Evolutionary conservation across 2,329 filamentous ascomycete genomes (phyloP).

Genomic region (Aspergillus fischeri): DNA sequence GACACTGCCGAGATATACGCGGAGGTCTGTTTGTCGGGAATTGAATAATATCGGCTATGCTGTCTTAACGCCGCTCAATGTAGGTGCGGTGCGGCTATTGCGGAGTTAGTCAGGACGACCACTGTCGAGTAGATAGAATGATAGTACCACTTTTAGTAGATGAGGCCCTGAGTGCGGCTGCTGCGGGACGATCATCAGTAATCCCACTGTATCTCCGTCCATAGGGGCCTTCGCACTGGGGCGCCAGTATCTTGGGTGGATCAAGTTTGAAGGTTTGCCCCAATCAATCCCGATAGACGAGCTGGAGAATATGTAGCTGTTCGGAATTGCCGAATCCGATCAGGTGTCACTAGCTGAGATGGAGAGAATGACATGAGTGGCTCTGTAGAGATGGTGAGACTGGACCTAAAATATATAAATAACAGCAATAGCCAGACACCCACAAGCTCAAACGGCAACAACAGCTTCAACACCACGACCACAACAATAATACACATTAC

Average conservation of each 20-base stretch:
- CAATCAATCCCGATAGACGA: no score
- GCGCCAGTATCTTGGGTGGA: no score
- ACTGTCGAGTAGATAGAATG: no score
- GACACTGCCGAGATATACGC: neutral
- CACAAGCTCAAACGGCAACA: slow-evolving; percentile 1
- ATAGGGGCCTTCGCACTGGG: no score
- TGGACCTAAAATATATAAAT: slow-evolving; percentile 15
- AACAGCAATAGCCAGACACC: neutral
- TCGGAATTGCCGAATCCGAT: no score
- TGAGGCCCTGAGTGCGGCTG: slow-evolving; percentile 5
- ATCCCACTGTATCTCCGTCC: no score
- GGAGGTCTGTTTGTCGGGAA: neutral
- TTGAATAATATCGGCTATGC: neutral
- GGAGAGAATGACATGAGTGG: slow-evolving; percentile 1
- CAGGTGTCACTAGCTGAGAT: no score
- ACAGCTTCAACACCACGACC: slow-evolving; percentile 5
- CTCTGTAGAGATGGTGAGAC: slow-evolving; percentile 1
- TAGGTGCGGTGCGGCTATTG: slow-evolving; percentile 13
- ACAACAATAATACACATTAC: neutral
- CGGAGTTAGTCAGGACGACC: slow-evolving; percentile 3
- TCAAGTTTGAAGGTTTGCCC: no score
- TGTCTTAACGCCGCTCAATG: neutral
- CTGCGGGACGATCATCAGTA: neutral
- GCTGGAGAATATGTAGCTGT: no score
- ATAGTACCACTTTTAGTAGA: no score